Evolutionary conservation across 441 rosid species (phyloP).

Genomic region (Pelargonium fulgidum): DNA sequence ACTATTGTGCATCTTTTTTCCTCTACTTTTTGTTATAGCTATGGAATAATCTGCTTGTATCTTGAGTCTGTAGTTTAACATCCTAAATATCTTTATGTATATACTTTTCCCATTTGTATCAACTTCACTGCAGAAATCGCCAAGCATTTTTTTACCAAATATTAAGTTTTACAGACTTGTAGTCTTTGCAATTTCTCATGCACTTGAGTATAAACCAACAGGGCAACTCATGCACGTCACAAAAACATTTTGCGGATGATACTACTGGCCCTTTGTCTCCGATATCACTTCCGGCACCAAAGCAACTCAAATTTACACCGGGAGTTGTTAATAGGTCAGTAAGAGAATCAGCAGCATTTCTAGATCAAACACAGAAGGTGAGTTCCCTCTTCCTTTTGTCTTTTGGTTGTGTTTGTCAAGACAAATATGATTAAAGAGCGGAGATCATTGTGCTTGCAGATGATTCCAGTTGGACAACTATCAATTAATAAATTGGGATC

Average conservation of each 20-base stretch:
- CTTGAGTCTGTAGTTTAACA: background rate
- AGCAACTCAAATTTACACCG: constrained; percentile 55
- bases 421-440: constrained; percentile 12
- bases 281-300: constrained; percentile 49
- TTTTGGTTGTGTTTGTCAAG: constrained; percentile 10
- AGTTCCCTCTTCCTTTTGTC: constrained; percentile 12
- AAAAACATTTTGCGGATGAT: constrained; percentile 42
- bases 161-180: background rate
- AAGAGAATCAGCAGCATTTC: constrained; percentile 43
- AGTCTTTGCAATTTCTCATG: constrained; percentile 4
- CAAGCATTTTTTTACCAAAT: background rate
- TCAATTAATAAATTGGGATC: constrained; percentile 43
- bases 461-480: constrained; percentile 41
- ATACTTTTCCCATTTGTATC: background rate
- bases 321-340: constrained; percentile 41
- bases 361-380: constrained; percentile 42
- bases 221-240: constrained; percentile 45
- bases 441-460: constrained; percentile 28
- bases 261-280: constrained; percentile 42
- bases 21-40: background rate
- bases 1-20: background rate
- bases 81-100: background rate
- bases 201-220: constrained; percentile 28
- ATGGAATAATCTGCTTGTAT: constrained; percentile 2
- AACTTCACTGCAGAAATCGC: background rate